These are phyloP conservation scores for Ciborinia camelliae DNA, from an alignment of 2,329 filamentous ascomycete species.

Conservation along the genomic window DNA sequence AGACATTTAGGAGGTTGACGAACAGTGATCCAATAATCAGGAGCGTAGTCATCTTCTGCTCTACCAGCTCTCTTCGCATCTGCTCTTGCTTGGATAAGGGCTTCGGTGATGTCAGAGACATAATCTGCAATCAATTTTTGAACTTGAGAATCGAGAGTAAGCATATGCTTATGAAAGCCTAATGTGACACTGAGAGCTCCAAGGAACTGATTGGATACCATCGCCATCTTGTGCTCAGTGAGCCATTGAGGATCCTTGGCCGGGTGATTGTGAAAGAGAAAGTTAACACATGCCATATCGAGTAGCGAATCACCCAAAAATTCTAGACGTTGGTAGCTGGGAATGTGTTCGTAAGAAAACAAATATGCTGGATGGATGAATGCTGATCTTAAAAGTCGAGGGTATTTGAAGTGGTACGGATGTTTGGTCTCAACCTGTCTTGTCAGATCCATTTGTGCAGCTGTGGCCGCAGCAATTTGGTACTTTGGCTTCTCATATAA, in stretches of 20 bases:
- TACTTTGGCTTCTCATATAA: slow-evolving; percentile 69
- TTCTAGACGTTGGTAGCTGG: slow-evolving; percentile 85
- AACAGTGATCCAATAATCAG: slow-evolving; percentile 67
- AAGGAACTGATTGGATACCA: slow-evolving; percentile 95
- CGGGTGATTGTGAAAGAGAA: slow-evolving; percentile 74
- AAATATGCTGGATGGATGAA: slow-evolving; percentile 87
- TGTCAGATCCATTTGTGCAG: slow-evolving; percentile 66
- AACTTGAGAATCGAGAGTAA: slow-evolving; percentile 48
- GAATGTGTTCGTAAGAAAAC: slow-evolving; percentile 70
- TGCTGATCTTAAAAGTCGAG: slow-evolving; percentile 74
- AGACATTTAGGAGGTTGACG: slow-evolving; percentile 69
- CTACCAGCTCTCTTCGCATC: slow-evolving; percentile 39
- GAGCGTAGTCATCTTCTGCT: slow-evolving; percentile 43
- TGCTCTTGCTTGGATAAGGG: slow-evolving; percentile 42
- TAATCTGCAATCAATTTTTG: slow-evolving; percentile 51
- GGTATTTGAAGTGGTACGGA: slow-evolving; percentile 67
- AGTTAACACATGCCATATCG: slow-evolving; percentile 80
- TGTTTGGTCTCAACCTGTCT: slow-evolving; percentile 56
- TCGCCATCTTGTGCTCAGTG: slow-evolving; percentile 99
- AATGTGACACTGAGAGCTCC: slow-evolving; percentile 76
- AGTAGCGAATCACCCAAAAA: slow-evolving; percentile 88
- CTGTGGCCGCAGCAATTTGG: slow-evolving; percentile 60
- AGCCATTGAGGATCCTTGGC: slow-evolving; percentile 90
- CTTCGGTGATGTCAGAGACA: slow-evolving; percentile 55
- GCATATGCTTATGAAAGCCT: slow-evolving; percentile 71